phyloP scores from a whole-genome alignment of 2,329 filamentous ascomycete species.

The Trichoderma polysporum region DNA sequence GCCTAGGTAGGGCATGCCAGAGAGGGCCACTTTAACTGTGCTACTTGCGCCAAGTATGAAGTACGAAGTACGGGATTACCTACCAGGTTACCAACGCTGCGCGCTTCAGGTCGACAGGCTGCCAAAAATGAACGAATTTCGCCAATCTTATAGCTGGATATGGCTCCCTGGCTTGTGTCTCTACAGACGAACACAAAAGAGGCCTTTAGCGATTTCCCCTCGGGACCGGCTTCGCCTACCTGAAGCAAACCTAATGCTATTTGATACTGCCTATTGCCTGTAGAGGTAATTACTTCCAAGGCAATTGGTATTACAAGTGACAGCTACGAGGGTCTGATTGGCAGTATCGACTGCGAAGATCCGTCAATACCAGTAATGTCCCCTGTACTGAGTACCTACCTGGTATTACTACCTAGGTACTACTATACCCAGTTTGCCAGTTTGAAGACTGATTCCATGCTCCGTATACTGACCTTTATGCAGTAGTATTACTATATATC shows the following conservation, averaged over 20 bases:
- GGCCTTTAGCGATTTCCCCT: background rate
- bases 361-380: background rate
- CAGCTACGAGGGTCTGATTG: no score
- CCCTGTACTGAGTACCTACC: background rate
- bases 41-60: no score
- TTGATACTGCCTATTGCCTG: background rate
- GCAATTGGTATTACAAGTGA: no score
- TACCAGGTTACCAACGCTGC: background rate
- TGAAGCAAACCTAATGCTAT: background rate
- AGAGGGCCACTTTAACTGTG: background rate
- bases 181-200: background rate
- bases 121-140: constrained; percentile 7
- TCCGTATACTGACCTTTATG: no score
- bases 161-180: background rate
- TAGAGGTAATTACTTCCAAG: background rate
- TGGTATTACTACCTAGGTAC: background rate
- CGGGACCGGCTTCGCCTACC: background rate
- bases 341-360: background rate
- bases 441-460: background rate
- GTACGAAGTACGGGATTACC: no score
- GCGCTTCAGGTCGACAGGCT: constrained; percentile 2
- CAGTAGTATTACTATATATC: background rate
- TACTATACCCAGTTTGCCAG: background rate
- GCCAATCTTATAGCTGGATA: constrained; percentile 3
- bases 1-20: background rate